Conservation (phyloP, 495 filamentous ascomycete genomes). For the Melanomma pulvis-pyrius region DNA sequence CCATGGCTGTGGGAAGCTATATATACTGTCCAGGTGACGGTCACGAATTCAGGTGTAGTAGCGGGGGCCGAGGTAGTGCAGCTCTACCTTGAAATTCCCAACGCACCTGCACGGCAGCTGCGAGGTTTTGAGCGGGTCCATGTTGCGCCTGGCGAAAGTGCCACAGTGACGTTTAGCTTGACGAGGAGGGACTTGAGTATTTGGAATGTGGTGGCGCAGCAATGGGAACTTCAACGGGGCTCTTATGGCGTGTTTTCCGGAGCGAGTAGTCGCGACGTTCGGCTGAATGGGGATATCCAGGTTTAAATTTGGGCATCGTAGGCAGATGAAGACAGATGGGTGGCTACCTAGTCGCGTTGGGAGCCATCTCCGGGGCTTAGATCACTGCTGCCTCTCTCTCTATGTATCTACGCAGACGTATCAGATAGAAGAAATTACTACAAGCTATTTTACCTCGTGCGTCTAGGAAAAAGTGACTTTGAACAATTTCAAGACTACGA, state of each 20-base stretch:
- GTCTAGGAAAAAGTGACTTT: no score
- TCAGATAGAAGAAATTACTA: no score
- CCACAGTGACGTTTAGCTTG: slow-evolving; percentile 51
- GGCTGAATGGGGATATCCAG: slow-evolving; percentile 44
- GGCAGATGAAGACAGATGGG: no score
- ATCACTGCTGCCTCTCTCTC: no score
- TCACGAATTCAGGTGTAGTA: slow-evolving; percentile 57
- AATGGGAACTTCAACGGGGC: slow-evolving; percentile 55
- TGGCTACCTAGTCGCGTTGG: no score
- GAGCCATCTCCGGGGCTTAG: no score
- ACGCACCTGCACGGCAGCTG: slow-evolving; percentile 52
- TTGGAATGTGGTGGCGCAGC: slow-evolving; percentile 54
- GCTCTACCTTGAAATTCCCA: slow-evolving; percentile 50
- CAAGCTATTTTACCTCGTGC: no score
- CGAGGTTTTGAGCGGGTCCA: slow-evolving; percentile 59
- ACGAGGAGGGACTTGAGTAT: slow-evolving; percentile 56
- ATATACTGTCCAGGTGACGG: slow-evolving; percentile 47
- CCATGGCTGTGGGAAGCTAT: slow-evolving; percentile 4
- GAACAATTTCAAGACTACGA: no score
- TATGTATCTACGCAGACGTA: no score
- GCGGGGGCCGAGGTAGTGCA: slow-evolving; percentile 60
- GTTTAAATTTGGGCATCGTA: no score
- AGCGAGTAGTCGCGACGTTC: slow-evolving; percentile 50
- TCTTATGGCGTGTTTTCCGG: slow-evolving; percentile 51
- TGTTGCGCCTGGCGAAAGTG: slow-evolving; percentile 48